phyloP scores from a whole-genome alignment of 768 basidiomycete species.

The Lentinula boryana region DNA sequence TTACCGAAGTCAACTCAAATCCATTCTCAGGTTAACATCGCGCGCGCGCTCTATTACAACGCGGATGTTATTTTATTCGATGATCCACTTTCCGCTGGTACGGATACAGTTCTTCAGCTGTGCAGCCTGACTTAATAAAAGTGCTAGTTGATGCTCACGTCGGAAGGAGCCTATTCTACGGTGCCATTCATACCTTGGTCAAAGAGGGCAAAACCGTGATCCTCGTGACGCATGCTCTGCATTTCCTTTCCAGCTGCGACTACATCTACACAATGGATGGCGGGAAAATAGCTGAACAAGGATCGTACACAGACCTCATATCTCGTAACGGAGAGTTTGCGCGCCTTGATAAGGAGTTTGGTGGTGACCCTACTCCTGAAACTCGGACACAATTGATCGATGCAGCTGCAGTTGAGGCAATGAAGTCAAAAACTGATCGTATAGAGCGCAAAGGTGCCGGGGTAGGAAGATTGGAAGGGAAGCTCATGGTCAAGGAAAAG shows the following conservation, averaged over 20 bases:
- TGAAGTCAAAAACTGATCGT: slow-evolving; percentile 30
- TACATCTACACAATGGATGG: slow-evolving; percentile 41
- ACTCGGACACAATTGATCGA: slow-evolving; percentile 11
- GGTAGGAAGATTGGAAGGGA: slow-evolving; percentile 59
- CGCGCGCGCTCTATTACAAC: slow-evolving; percentile 60
- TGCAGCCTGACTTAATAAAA: neutral
- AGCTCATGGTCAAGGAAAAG: slow-evolving; percentile 59
- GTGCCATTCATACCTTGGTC: slow-evolving; percentile 50
- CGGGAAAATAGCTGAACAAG: slow-evolving; percentile 41
- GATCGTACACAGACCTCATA: slow-evolving; percentile 49
- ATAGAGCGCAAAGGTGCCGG: slow-evolving; percentile 33
- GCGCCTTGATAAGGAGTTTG: slow-evolving; percentile 55
- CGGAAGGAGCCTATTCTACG: slow-evolving; percentile 59
- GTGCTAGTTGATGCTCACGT: slow-evolving; percentile 67
- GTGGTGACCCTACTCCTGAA: slow-evolving; percentile 38
- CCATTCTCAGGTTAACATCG: slow-evolving; percentile 51
- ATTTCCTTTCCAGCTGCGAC: slow-evolving; percentile 47
- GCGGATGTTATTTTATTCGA: slow-evolving; percentile 59
- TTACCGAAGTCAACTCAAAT: neutral
- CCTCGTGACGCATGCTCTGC: slow-evolving; percentile 50
- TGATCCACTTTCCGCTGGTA: slow-evolving; percentile 61
- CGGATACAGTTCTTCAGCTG: neutral
- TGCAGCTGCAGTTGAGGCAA: slow-evolving; percentile 20
- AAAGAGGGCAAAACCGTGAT: slow-evolving; percentile 43
- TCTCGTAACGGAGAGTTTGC: slow-evolving; percentile 46